Conservation (phyloP, 2,329 filamentous ascomycete species). For the Sclerotinia sclerotiorum region DNA sequence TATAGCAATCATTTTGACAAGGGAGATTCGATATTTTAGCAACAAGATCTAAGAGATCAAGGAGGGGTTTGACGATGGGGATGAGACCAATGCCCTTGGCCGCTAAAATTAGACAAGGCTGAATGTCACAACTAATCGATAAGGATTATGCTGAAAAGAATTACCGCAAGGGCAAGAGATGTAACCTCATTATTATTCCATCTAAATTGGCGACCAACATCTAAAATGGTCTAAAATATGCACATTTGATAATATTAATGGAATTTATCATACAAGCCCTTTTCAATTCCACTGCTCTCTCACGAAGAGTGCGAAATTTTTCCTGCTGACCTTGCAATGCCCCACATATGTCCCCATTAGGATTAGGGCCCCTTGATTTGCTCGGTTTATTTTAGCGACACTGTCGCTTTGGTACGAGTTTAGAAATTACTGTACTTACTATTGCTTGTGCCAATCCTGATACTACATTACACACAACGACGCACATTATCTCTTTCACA, state of each 20-base stretch:
- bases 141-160: constrained; percentile 18
- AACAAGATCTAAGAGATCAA: background rate
- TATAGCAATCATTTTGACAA: constrained; percentile 58
- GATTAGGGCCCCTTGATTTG: constrained; percentile 22
- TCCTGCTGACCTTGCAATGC: constrained; percentile 18
- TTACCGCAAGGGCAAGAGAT: background rate
- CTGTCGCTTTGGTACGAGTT: constrained; percentile 19
- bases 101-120: constrained; percentile 21
- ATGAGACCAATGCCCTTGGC: background rate
- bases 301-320: constrained; percentile 23
- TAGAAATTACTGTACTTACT: constrained; percentile 17
- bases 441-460: constrained; percentile 5
- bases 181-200: background rate
- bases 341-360: constrained; percentile 16
- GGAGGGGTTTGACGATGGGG: constrained; percentile 12
- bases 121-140: constrained; percentile 19
- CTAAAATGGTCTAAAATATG: background rate
- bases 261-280: background rate
- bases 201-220: background rate
- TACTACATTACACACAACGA: constrained; percentile 19
- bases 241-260: constrained; percentile 13
- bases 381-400: constrained; percentile 24
- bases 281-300: background rate
- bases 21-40: background rate
- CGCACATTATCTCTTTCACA: background rate